Evolutionary conservation across 2,329 filamentous ascomycete genomes (phyloP), one percentile per base, ranked within the genome.

Genomic region (Talaromyces islandicus): DNA sequence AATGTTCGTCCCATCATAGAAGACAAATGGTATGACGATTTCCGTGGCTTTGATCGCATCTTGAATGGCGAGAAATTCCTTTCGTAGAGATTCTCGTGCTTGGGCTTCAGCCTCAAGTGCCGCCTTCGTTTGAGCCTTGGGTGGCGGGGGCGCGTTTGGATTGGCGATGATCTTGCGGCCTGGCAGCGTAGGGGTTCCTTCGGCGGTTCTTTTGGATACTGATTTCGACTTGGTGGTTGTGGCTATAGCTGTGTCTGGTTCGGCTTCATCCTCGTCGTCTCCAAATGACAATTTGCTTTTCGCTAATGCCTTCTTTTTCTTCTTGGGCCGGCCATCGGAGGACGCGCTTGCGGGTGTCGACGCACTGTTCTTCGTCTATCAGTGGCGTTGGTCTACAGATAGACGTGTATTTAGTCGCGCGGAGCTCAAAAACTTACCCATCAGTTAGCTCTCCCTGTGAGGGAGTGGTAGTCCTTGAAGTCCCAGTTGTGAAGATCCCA

Each of bases 1-100:
- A 11, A 90, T 89, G 72, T 95, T 93, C 24, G 91, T 91, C 17
- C 94, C 94, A 67, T 97, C 93, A 77, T 97, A 97, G 72, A 97
- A 97, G 3, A 97, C 91, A 73, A 97, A 99, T 0, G 94, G 94
- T 32, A 99, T 88, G 17, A 89, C 83, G 58, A 99, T 90, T 70
- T 97, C 92, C 9, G 92, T 92, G 21, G 86, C 85, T 77, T 95
- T 96, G 65, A 97, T 89, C 0, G 87, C 85, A 63, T 95, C 91
- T 71, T 97, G 94, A 61, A 93, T 83, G 10, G 80, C 80, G 52
- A 96, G 73, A 68, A 96, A 99, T 70, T 97, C 88, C 63, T 88
- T 89, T 10, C 90, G 83, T 55, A 93, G 77, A 14, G 83, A 76
- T 67, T 94, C 91, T 64, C 90, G 83, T 65, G 91, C 86, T 59